These are phyloP conservation scores for Oryza glaberrima DNA, from an alignment of 176 grass and related monocot species.

Conservation along the genomic window DNA sequence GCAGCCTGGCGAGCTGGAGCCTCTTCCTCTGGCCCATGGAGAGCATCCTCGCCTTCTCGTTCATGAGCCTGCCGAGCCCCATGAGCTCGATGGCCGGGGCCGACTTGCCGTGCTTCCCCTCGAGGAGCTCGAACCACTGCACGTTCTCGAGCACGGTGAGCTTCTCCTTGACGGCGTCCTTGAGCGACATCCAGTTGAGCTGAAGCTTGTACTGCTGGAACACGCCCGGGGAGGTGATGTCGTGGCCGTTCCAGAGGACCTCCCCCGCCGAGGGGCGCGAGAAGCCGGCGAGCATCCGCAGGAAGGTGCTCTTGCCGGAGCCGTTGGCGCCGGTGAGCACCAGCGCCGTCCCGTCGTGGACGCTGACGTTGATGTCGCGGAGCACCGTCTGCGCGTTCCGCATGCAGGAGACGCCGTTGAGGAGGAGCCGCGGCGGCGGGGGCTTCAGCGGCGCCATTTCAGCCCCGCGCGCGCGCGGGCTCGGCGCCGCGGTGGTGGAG, in stretches of 20 bases:
- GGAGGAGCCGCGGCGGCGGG: constrained; percentile 68
- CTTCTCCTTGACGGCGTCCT: constrained; percentile 85
- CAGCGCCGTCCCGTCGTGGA: constrained; percentile 85
- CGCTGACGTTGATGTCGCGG: constrained; percentile 77
- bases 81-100: constrained; percentile 75
- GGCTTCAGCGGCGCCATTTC: constrained; percentile 61
- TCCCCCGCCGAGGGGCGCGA: constrained; percentile 83
- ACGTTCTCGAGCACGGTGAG: constrained; percentile 92
- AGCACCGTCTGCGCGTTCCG: constrained; percentile 88
- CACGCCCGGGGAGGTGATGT: constrained; percentile 70
- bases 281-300: constrained; percentile 91
- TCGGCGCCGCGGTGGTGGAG: not conserved
- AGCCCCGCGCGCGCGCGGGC: not conserved
- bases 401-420: constrained; percentile 91
- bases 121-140: constrained; percentile 96
- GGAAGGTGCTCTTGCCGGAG: constrained; percentile 89
- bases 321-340: constrained; percentile 90
- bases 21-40: constrained; percentile 97
- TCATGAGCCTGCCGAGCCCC: constrained; percentile 87
- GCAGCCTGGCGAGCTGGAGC: constrained; percentile 72
- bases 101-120: constrained; percentile 73
- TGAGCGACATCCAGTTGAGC: constrained; percentile 91
- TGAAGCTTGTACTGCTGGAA: constrained; percentile 98
- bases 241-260: constrained; percentile 89
- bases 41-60: constrained; percentile 92